Percentiles rank a stretch among this genome's conserved stretches.
phyloP scores from a whole-genome alignment of 441 rosid species.

The Pelargonium cotyledonis region DNA sequence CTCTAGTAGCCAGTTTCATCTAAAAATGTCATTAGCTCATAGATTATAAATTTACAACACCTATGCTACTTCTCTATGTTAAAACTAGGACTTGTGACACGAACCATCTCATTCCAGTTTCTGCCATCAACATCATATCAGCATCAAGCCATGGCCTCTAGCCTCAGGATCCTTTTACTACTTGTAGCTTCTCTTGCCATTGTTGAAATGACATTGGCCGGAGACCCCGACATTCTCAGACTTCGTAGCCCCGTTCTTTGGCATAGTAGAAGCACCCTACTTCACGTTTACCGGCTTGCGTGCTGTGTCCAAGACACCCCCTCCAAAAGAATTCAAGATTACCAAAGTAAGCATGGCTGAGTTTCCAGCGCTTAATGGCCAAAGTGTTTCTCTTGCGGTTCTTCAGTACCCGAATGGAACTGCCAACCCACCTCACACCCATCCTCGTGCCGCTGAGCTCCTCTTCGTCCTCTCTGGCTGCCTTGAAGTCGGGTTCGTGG shows the following conservation, averaged over 20 bases:
- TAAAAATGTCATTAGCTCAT: too few relatives aligned
- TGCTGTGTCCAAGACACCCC: neutral
- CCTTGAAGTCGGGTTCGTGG: conserved; percentile 37
- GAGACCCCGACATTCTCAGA: conserved; percentile 37
- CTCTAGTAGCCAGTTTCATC: too few relatives aligned
- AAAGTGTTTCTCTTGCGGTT: conserved; percentile 34
- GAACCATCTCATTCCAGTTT: too few relatives aligned
- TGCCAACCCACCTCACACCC: conserved; percentile 36
- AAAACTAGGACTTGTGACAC: too few relatives aligned
- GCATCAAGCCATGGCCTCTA: too few relatives aligned
- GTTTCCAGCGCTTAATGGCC: conserved; percentile 37
- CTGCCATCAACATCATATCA: too few relatives aligned
- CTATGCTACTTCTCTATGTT: too few relatives aligned
- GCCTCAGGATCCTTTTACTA: neutral
- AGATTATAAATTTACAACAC: too few relatives aligned
- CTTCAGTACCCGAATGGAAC: conserved; percentile 23
- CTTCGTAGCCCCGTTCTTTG: conserved; percentile 24
- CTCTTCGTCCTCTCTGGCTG: conserved; percentile 23
- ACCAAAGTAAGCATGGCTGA: conserved; percentile 26
- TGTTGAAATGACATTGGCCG: conserved; percentile 11
- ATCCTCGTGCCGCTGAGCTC: conserved; percentile 39
- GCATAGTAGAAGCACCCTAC: conserved; percentile 16
- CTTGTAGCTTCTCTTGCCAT: conserved; percentile 12
- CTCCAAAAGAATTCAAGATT: conserved; percentile 22
- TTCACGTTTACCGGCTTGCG: conserved; percentile 33